phyloP scores from a whole-genome alignment of 352 stramenopile genomes.

The Aphanomyces astaci region DNA sequence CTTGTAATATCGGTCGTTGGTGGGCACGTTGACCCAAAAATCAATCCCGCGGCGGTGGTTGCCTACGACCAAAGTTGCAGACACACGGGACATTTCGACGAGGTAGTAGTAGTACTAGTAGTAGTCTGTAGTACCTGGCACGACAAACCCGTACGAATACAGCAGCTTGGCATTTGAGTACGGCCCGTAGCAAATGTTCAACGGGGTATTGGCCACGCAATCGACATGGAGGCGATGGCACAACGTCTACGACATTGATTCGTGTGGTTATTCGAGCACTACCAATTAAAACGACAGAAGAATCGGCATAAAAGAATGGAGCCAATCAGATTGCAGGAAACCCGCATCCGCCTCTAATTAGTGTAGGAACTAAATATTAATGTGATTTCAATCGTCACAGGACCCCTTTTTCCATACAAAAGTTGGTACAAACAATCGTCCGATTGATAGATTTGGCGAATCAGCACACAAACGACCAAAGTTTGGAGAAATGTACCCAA shows the following conservation, averaged over 20 bases:
- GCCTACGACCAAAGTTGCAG: not conserved
- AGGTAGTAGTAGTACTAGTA: not conserved
- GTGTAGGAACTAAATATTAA: too few species aligned
- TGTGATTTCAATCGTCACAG: too few species aligned
- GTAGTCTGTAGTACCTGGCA: not conserved
- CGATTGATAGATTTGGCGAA: too few species aligned
- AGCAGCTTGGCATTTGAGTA: conserved; percentile 76
- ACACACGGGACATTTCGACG: too few species aligned
- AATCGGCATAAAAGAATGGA: too few species aligned
- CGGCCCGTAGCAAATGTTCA: conserved; percentile 60
- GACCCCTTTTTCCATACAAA: too few species aligned
- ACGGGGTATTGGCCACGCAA: conserved; percentile 29
- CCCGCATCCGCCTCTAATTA: too few species aligned
- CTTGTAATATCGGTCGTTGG: conserved; percentile 41
- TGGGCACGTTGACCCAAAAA: conserved; percentile 63
- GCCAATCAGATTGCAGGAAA: too few species aligned
- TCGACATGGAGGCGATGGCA: conserved; percentile 34
- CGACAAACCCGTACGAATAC: conserved; percentile 69
- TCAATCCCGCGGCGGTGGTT: conserved; percentile 45
- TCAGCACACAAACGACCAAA: not conserved
- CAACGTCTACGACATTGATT: conserved; percentile 22
- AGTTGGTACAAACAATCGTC: too few species aligned
- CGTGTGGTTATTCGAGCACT: too few species aligned
- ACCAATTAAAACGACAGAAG: too few species aligned
- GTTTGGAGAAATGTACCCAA: too few species aligned